Evolutionary conservation across 2,329 filamentous ascomycete genomes (phyloP).

Genomic region (Aspergillus candidus): DNA sequence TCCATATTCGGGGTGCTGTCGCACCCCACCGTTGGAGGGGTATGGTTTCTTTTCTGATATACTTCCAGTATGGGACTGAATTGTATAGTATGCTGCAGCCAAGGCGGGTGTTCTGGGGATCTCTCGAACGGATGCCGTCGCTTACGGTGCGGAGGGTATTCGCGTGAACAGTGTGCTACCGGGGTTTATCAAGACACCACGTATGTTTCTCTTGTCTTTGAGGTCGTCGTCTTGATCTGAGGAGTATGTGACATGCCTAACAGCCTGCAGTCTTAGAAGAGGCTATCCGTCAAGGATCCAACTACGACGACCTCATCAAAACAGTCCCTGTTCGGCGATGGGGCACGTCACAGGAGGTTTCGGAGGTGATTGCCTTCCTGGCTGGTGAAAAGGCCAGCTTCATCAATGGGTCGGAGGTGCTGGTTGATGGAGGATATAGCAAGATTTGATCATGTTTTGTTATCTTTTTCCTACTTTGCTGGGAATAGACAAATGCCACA

Average conservation of each 20-base stretch:
- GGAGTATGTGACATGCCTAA: too few species aligned
- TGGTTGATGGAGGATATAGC: constrained; percentile 4
- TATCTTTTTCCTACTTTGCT: too few species aligned
- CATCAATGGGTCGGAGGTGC: constrained; percentile 1
- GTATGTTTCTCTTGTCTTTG: neutral
- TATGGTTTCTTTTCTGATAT: neutral
- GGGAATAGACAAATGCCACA: too few species aligned
- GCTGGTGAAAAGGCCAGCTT: constrained; percentile 5
- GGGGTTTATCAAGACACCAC: constrained; percentile 2
- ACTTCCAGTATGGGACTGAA: neutral
- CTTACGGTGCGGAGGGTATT: constrained; percentile 3
- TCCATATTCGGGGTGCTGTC: constrained; percentile 3
- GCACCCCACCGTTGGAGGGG: constrained; percentile 1
- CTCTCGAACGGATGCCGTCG: constrained; percentile 4
- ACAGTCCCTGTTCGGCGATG: constrained; percentile 1
- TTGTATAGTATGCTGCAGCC: constrained; percentile 3
- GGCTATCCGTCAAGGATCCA: neutral
- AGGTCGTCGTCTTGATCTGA: too few species aligned
- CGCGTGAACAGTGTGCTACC: constrained; percentile 4
- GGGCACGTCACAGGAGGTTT: constrained; percentile 4
- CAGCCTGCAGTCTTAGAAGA: neutral
- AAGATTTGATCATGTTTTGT: too few species aligned
- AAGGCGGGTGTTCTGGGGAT: constrained; percentile 6
- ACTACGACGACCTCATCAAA: constrained; percentile 2
- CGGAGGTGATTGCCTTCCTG: constrained; percentile 4